Percentiles rank a stretch among this genome's conserved stretches.
phyloP scores from a whole-genome alignment of 805 yeast genomes.

The Spathaspora passalidarum region DNA sequence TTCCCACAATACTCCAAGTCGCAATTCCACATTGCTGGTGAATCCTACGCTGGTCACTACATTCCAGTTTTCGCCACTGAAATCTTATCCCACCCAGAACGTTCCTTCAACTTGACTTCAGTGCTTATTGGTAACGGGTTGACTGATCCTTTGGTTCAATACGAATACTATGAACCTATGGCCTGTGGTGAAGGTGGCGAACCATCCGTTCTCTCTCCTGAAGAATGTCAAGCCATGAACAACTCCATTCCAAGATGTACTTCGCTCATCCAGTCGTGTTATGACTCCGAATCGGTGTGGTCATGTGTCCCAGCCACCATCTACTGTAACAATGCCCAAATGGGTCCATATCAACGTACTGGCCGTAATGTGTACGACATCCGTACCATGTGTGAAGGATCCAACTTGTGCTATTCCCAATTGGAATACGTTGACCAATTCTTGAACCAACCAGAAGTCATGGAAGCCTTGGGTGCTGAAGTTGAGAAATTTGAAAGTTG shows the following conservation, averaged over 20 bases:
- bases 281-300: constrained; percentile 69
- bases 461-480: constrained; percentile 85
- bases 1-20: constrained; percentile 28
- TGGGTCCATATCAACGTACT: constrained; percentile 78
- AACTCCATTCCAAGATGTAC: constrained; percentile 71
- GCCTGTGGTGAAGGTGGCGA: constrained; percentile 91
- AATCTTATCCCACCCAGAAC: constrained; percentile 38
- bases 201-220: constrained; percentile 67
- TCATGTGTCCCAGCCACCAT: constrained; percentile 88
- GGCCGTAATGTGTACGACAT: constrained; percentile 93
- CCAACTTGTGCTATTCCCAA: constrained; percentile 72
- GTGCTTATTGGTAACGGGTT: constrained; percentile 91
- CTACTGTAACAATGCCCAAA: constrained; percentile 82
- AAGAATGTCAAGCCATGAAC: constrained; percentile 64
- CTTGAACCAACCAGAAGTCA: constrained; percentile 74
- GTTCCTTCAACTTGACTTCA: constrained; percentile 59
- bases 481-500: constrained; percentile 75
- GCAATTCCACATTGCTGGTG: constrained; percentile 40
- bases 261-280: constrained; percentile 73
- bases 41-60: constrained; percentile 47
- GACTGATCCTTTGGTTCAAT: constrained; percentile 80
- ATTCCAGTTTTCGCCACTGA: constrained; percentile 45
- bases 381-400: constrained; percentile 71
- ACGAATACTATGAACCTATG: constrained; percentile 83
- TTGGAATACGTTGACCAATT: constrained; percentile 72